Conservation (phyloP, 2,329 filamentous ascomycete genomes). For the Ophiostoma sp. region DNA sequence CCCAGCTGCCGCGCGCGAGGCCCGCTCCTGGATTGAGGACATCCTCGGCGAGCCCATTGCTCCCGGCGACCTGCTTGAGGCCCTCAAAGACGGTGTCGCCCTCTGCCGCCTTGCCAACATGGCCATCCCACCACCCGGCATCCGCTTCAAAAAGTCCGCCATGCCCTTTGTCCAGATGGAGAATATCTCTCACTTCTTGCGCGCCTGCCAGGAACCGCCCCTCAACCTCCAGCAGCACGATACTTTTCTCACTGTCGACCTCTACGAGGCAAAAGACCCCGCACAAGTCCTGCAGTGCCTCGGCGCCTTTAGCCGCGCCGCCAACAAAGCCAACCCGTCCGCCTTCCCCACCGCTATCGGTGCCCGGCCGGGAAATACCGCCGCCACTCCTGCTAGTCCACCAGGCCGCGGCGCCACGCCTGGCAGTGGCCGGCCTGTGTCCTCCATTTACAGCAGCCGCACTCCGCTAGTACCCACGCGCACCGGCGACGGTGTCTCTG, state of each 20-base stretch:
- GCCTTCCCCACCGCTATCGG: slow-evolving; percentile 74
- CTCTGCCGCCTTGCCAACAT: slow-evolving; percentile 90
- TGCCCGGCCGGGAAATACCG: slow-evolving; percentile 41
- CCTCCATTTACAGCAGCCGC: slow-evolving; percentile 44
- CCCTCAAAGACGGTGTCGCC: slow-evolving; percentile 82
- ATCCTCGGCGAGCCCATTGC: slow-evolving; percentile 68
- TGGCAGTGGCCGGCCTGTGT: slow-evolving; percentile 29
- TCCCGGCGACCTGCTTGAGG: slow-evolving; percentile 72
- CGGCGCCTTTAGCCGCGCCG: slow-evolving; percentile 82
- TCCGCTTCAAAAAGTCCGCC: slow-evolving; percentile 83
- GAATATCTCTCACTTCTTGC: slow-evolving; percentile 94
- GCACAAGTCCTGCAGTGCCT: slow-evolving; percentile 93
- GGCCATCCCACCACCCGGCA: slow-evolving; percentile 65
- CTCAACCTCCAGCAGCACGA: slow-evolving; percentile 89
- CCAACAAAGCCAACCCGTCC: slow-evolving; percentile 66
- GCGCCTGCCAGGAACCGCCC: slow-evolving; percentile 77
- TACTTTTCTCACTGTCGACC: slow-evolving; percentile 91
- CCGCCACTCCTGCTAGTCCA: not conserved
- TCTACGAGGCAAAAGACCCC: slow-evolving; percentile 93
- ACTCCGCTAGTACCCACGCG: slow-evolving; percentile 43
- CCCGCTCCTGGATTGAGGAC: slow-evolving; percentile 77
- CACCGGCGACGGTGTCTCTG: slow-evolving; percentile 49
- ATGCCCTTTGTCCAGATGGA: slow-evolving; percentile 99
- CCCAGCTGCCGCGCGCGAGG: slow-evolving; percentile 80
- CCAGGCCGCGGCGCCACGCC: slow-evolving; percentile 42